Conservation (phyloP, 2,329 filamentous ascomycete species). For the Pestalotiopsis sp. region DNA sequence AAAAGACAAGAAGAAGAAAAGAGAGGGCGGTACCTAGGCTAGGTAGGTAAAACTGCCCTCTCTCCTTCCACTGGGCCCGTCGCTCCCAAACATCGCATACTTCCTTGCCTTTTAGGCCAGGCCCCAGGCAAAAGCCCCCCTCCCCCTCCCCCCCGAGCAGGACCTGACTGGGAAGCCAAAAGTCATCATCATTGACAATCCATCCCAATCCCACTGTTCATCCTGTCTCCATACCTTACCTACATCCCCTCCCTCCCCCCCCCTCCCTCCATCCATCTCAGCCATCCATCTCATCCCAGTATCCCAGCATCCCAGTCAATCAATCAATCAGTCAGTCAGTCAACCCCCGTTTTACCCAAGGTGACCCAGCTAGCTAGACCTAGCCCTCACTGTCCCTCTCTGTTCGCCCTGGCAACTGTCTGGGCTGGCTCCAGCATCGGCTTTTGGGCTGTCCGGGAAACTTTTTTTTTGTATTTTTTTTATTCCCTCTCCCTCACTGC, state of each 20-base stretch:
- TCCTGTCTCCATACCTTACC: conserved; percentile 7
- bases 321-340: no score
- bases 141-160: neutral
- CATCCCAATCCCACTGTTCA: neutral
- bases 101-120: no score
- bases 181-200: conserved; percentile 14
- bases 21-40: no score
- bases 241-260: neutral
- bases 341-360: neutral
- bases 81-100: no score
- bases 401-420: neutral
- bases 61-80: no score
- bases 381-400: neutral
- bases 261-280: neutral
- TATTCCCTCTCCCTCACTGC: neutral
- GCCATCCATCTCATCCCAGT: neutral
- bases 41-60: no score
- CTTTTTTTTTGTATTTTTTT: neutral
- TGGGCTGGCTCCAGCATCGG: neutral
- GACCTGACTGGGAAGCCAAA: neutral
- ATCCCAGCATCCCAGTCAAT: neutral
- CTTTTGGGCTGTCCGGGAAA: neutral
- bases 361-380: neutral
- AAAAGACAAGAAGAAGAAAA: no score
- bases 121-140: no score